A percentile compares a stretch with the other conserved stretches of the same genome.
phyloP scores from a whole-genome alignment of 2,329 filamentous ascomycete species.

The Tympanopsis confertula region DNA sequence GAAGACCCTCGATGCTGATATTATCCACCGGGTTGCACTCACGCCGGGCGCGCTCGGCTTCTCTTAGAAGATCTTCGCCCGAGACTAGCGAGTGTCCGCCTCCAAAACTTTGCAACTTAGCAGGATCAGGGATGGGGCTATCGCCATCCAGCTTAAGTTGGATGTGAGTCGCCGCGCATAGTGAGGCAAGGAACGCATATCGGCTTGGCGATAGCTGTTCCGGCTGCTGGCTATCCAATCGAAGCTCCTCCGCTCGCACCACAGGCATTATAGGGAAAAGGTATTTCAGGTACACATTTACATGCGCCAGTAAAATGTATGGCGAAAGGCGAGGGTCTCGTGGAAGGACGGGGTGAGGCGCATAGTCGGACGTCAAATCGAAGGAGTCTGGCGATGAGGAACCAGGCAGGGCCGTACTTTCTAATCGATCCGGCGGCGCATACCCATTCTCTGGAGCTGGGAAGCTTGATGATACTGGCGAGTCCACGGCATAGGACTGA shows the following conservation, averaged over 20 bases:
- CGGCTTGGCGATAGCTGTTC: constrained; percentile 13
- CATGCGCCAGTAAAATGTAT: constrained; percentile 20
- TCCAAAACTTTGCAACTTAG: too few relatives aligned
- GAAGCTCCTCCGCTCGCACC: constrained; percentile 18
- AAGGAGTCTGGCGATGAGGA: background rate
- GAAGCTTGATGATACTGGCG: background rate
- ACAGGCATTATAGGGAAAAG: constrained; percentile 29
- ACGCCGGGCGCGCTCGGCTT: constrained; percentile 20
- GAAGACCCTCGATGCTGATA: constrained; percentile 17
- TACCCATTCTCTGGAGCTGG: background rate
- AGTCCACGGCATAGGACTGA: background rate
- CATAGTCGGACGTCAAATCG: background rate
- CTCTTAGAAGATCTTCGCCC: constrained; percentile 6
- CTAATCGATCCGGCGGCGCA: background rate
- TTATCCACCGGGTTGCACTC: constrained; percentile 24
- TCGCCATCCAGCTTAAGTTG: constrained; percentile 23
- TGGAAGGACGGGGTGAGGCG: background rate
- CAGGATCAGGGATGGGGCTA: background rate
- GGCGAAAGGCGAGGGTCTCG: constrained; percentile 15
- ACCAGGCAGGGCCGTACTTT: background rate
- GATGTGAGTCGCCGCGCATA: constrained; percentile 30
- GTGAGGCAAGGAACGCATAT: constrained; percentile 24
- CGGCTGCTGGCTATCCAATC: constrained; percentile 15
- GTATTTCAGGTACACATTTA: constrained; percentile 26
- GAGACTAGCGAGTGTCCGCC: background rate